phyloP scores from a whole-genome alignment of 1,139 yeast genomes.

The Suhomyces taliae region DNA sequence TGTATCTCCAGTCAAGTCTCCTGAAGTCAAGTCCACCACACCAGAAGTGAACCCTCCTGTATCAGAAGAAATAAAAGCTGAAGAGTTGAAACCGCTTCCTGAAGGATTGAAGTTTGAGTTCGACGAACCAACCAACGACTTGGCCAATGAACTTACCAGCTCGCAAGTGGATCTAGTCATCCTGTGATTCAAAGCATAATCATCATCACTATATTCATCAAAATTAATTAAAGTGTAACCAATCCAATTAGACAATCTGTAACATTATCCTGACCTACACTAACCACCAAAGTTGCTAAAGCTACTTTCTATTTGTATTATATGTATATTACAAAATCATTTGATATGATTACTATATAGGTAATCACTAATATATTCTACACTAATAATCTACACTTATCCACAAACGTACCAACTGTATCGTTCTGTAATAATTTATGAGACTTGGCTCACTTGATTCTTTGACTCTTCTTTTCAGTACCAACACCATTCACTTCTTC shows the following conservation, averaged over 20 bases:
- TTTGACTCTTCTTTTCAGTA: slow-evolving; percentile 5
- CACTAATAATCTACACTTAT: background rate
- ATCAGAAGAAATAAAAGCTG: background rate
- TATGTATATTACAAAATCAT: slow-evolving; percentile 8
- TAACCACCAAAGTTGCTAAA: no score
- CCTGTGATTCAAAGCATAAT: background rate
- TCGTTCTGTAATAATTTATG: background rate
- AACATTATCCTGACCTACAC: no score
- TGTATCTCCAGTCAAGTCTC: background rate
- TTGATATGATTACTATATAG: background rate
- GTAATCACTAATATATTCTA: background rate
- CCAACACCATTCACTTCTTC: slow-evolving; percentile 8
- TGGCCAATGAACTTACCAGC: background rate
- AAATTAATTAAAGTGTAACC: no score
- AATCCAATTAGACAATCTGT: no score
- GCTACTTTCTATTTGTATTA: background rate
- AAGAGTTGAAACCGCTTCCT: background rate
- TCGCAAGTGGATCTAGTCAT: background rate
- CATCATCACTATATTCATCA: background rate
- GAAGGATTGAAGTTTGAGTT: background rate
- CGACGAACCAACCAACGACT: background rate
- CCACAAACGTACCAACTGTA: no score
- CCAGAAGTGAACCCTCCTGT: background rate
- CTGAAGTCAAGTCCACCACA: background rate
- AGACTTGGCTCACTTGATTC: background rate